Percentiles rank a stretch among this genome's conserved stretches.
Evolutionary conservation across 2,329 filamentous ascomycete species (phyloP).

Genomic region (Fusarium liriodendri): DNA sequence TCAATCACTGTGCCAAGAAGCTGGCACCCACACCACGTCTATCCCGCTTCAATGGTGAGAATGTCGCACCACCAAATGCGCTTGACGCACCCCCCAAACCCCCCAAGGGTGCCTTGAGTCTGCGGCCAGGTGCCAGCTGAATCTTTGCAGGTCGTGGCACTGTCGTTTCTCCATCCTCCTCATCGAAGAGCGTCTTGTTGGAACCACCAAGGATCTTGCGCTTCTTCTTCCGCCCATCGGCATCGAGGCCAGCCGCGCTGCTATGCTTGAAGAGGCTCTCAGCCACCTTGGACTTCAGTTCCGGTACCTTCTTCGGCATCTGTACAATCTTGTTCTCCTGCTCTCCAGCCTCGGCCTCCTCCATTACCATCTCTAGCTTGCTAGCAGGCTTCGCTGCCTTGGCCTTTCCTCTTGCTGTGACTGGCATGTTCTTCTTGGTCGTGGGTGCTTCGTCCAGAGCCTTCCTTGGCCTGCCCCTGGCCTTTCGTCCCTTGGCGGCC

Average conservation of each 20-base stretch:
- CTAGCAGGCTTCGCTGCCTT: slow-evolving; percentile 33
- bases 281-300: slow-evolving; percentile 21
- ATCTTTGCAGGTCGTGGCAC: slow-evolving; percentile 48
- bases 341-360: slow-evolving; percentile 48
- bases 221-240: slow-evolving; percentile 72
- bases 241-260: slow-evolving; percentile 40
- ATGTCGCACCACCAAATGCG: slow-evolving; percentile 64
- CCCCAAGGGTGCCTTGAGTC: slow-evolving; percentile 52
- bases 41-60: slow-evolving; percentile 80
- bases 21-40: slow-evolving; percentile 71
- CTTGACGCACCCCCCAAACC: slow-evolving; percentile 55
- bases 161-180: slow-evolving; percentile 66
- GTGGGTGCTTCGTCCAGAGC: slow-evolving; percentile 58
- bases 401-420: slow-evolving; percentile 49
- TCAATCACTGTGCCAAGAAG: slow-evolving; percentile 57
- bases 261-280: slow-evolving; percentile 13
- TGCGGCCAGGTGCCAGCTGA: slow-evolving; percentile 42
- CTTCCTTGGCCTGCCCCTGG: slow-evolving; percentile 59
- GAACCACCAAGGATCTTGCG: slow-evolving; percentile 75
- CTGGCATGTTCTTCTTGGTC: slow-evolving; percentile 58
- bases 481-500: slow-evolving; percentile 46
- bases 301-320: slow-evolving; percentile 21
- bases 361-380: slow-evolving; percentile 54
- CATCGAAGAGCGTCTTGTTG: slow-evolving; percentile 77
- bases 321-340: slow-evolving; percentile 46